Evolutionary conservation across 2,329 filamentous ascomycete genomes (phyloP).

Genomic region (Colletotrichum incanum): DNA sequence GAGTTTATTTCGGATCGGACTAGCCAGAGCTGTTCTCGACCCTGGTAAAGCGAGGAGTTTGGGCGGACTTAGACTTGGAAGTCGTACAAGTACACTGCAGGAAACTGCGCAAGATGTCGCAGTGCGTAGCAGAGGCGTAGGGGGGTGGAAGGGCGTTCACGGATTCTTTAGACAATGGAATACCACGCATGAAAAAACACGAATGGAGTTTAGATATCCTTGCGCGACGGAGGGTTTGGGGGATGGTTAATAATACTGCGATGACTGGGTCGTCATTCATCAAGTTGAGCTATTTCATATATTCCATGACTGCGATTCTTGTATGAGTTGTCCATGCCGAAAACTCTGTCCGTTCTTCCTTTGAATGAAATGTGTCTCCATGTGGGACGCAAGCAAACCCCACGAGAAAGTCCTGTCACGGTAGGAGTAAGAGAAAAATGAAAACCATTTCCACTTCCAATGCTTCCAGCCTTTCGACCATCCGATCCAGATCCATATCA

Average conservation of each 20-base stretch:
- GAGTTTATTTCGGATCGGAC: constrained; percentile 14
- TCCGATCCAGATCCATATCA: not conserved
- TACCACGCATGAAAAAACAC: constrained; percentile 31
- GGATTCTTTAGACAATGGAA: constrained; percentile 22
- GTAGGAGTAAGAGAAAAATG: not conserved
- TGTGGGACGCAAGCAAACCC: not conserved
- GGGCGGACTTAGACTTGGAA: constrained; percentile 26
- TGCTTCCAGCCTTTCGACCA: not conserved
- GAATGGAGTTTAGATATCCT: not conserved
- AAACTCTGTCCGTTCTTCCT: not conserved
- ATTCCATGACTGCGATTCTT: constrained; percentile 3
- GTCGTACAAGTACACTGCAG: constrained; percentile 6
- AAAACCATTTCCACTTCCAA: not conserved
- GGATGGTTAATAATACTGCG: constrained; percentile 27
- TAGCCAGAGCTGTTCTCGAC: constrained; percentile 23
- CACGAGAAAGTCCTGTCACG: not conserved
- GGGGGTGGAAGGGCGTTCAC: constrained; percentile 26
- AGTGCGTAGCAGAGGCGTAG: not conserved
- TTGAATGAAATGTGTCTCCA: not conserved
- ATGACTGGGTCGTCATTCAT: constrained; percentile 34
- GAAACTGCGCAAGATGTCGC: constrained; percentile 4
- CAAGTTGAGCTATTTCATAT: constrained; percentile 20
- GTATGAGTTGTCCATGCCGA: not conserved
- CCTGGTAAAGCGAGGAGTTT: constrained; percentile 39
- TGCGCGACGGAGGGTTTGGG: not conserved